phyloP scores from a whole-genome alignment of 148 eudicot species.

The Rhododendron vialii region DNA sequence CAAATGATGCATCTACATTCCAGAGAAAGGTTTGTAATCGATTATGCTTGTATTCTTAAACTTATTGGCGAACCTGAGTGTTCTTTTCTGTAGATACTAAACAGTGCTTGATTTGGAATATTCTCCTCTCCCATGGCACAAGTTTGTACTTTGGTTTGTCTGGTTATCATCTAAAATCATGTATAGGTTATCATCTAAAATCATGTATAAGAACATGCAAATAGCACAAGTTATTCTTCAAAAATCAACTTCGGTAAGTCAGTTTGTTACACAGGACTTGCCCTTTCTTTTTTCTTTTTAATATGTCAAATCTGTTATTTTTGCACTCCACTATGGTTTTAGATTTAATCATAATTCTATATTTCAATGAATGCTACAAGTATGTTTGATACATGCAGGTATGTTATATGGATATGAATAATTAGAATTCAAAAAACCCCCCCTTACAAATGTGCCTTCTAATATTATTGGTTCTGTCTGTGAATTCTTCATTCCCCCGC shows the following conservation, averaged over 20 bases:
- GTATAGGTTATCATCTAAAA: not conserved
- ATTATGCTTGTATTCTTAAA: not conserved
- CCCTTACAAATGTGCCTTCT: not conserved
- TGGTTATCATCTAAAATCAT: not conserved
- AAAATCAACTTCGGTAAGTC: not conserved
- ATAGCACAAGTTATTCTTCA: not conserved
- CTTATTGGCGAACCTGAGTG: constrained; percentile 1
- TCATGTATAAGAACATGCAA: not conserved
- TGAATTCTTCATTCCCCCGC: not conserved
- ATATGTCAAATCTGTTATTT: not conserved
- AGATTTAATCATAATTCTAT: not conserved
- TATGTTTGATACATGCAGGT: not conserved
- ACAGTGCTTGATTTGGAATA: not conserved
- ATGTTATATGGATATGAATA: not conserved
- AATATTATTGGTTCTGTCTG: not conserved
- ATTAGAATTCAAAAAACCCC: not conserved
- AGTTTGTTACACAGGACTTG: not conserved
- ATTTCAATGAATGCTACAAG: not conserved
- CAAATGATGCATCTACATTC: constrained; percentile 94
- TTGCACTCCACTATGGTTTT: not conserved
- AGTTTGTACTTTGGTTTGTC: not conserved
- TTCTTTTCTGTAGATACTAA: not conserved
- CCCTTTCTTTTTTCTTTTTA: not conserved
- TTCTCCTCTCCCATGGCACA: not conserved
- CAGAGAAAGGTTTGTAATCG: constrained; percentile 81